Conservation (phyloP, 768 basidiomycete genomes). For the Boletus huronensis region DNA sequence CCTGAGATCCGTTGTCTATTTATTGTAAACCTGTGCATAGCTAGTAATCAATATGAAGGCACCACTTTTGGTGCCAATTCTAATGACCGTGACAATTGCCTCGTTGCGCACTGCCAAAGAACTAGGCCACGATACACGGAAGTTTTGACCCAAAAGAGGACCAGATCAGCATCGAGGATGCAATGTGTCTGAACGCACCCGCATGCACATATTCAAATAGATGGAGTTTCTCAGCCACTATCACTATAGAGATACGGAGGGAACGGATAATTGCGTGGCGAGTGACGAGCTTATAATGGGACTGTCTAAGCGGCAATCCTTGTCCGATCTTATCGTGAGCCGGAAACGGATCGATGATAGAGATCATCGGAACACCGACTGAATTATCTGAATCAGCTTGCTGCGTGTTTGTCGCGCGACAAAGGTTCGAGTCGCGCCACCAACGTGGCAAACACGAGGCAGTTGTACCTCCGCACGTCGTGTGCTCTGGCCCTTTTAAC, state of each 20-base stretch:
- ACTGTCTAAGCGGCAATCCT: neutral
- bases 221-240: conserved; percentile 22
- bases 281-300: neutral
- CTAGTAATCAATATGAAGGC: conserved; percentile 23
- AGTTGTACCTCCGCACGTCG: conserved; percentile 1
- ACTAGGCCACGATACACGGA: conserved; percentile 19
- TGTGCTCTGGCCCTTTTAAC: conserved; percentile 11
- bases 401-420: conserved; percentile 2
- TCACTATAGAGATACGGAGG: conserved; percentile 16
- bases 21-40: conserved; percentile 19
- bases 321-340: conserved; percentile 19
- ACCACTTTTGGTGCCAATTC: conserved; percentile 13
- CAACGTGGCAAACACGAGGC: conserved; percentile 29
- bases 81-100: conserved; percentile 10
- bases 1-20: conserved; percentile 22
- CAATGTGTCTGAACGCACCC: conserved; percentile 22
- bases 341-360: conserved; percentile 10
- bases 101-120: conserved; percentile 26
- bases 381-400: neutral
- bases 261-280: conserved; percentile 8
- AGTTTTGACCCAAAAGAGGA: conserved; percentile 2
- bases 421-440: conserved; percentile 7
- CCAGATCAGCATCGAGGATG: conserved; percentile 25
- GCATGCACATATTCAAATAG: conserved; percentile 27
- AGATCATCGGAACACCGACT: conserved; percentile 3